Conservation (phyloP, 352 stramenopile species). For the Globisporangium camurandrum region DNA sequence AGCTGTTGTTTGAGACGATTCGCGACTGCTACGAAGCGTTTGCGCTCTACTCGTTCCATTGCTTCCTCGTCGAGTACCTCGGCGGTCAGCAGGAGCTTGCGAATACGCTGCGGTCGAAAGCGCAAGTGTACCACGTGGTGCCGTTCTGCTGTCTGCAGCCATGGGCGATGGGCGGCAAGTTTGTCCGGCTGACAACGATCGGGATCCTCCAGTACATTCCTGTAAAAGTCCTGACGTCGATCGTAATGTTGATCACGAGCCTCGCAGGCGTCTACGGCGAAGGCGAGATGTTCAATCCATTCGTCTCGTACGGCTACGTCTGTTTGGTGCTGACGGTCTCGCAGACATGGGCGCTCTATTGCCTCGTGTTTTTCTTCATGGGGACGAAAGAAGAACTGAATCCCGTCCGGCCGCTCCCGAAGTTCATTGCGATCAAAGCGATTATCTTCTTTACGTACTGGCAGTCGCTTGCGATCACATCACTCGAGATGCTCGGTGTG, state of each 20-base stretch:
- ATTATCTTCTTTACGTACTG: conserved; percentile 96
- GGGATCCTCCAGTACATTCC: conserved; percentile 92
- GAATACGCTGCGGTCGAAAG: conserved; percentile 80
- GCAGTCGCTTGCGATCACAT: conserved; percentile 89
- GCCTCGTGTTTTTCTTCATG: conserved; percentile 91
- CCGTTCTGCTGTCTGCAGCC: conserved; percentile 85
- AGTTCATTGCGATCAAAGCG: conserved; percentile 92
- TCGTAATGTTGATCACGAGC: conserved; percentile 83
- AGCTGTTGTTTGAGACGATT: conserved; percentile 86
- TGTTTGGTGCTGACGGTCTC: conserved; percentile 86
- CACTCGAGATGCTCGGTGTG: conserved; percentile 79
- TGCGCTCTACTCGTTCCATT: conserved; percentile 91
- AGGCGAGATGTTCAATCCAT: conserved; percentile 80
- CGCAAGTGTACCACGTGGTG: conserved; percentile 68
- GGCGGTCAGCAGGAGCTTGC: conserved; percentile 77
- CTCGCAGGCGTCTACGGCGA: conserved; percentile 86
- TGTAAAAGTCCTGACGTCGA: conserved; percentile 81
- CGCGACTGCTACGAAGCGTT: conserved; percentile 92
- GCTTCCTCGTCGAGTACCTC: conserved; percentile 89
- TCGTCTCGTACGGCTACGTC: conserved; percentile 84
- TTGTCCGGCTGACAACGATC: conserved; percentile 88
- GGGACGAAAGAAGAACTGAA: conserved; percentile 86
- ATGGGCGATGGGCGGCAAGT: conserved; percentile 91
- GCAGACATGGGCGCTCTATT: conserved; percentile 92
- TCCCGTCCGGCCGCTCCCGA: conserved; percentile 87